phyloP scores from a whole-genome alignment of 441 rosid species.

The Aleurites moluccanus region DNA sequence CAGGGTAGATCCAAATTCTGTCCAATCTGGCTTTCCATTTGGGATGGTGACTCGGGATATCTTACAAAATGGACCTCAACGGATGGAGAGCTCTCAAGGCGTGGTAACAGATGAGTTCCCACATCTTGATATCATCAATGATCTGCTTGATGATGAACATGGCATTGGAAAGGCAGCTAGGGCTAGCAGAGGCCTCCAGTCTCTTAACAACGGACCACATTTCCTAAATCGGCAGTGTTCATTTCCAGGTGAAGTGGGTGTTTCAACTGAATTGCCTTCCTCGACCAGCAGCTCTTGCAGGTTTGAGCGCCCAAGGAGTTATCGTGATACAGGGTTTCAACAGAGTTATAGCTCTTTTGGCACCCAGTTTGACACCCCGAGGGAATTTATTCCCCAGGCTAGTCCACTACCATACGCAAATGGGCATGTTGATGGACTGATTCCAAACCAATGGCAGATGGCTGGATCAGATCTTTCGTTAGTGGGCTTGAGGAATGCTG shows the following conservation, averaged over 20 bases:
- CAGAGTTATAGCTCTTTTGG: slow-evolving; percentile 46
- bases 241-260: slow-evolving; percentile 52
- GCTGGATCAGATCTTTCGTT: slow-evolving; percentile 59
- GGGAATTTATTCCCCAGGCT: slow-evolving; percentile 55
- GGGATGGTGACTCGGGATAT: slow-evolving; percentile 43
- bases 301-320: slow-evolving; percentile 62
- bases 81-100: slow-evolving; percentile 66
- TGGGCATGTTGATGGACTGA: slow-evolving; percentile 62
- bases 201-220: slow-evolving; percentile 42
- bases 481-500: slow-evolving; percentile 51
- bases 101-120: slow-evolving; percentile 78
- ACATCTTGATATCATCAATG: slow-evolving; percentile 90
- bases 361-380: slow-evolving; percentile 44
- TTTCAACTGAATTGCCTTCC: slow-evolving; percentile 46
- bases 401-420: slow-evolving; percentile 48
- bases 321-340: slow-evolving; percentile 51
- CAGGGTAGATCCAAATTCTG: slow-evolving; percentile 40
- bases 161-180: slow-evolving; percentile 43
- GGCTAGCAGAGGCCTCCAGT: slow-evolving; percentile 36
- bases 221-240: slow-evolving; percentile 49
- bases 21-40: slow-evolving; percentile 56
- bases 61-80: slow-evolving; percentile 50
- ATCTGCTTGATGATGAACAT: slow-evolving; percentile 83
- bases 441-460: slow-evolving; percentile 62
- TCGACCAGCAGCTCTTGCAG: slow-evolving; percentile 50